Conservation (phyloP, 1,284 basidiomycete genomes). For the Chondrostereum purpureum region DNA sequence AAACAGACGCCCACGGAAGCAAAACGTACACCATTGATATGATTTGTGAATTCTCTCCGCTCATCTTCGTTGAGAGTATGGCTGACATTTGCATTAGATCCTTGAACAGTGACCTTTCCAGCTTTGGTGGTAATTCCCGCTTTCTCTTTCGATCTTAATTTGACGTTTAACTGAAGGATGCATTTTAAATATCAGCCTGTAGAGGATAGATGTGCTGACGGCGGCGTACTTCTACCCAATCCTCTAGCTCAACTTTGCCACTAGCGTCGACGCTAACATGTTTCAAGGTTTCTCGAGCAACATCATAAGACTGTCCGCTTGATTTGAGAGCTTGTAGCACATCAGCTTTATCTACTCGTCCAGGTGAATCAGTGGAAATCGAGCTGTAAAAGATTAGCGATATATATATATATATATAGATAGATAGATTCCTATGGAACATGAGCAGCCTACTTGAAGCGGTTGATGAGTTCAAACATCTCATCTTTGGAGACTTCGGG, state of each 20-base stretch:
- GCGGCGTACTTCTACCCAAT: slow-evolving; percentile 83
- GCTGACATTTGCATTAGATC: slow-evolving; percentile 92
- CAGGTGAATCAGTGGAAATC: slow-evolving; percentile 81
- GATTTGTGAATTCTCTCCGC: slow-evolving; percentile 91
- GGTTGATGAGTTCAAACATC: slow-evolving; percentile 88
- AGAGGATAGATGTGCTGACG: slow-evolving; percentile 21
- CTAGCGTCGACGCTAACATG: slow-evolving; percentile 91
- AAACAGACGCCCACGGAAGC: not conserved
- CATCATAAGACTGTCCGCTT: slow-evolving; percentile 86
- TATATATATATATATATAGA: not conserved
- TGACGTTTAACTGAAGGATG: slow-evolving; percentile 67
- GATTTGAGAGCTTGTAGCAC: slow-evolving; percentile 75
- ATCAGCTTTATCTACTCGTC: slow-evolving; percentile 76
- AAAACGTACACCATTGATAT: slow-evolving; percentile 80
- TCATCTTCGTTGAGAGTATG: slow-evolving; percentile 99
- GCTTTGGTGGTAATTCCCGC: slow-evolving; percentile 65
- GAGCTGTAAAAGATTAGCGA: slow-evolving; percentile 42
- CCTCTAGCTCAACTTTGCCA: slow-evolving; percentile 95
- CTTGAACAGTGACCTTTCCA: slow-evolving; percentile 92
- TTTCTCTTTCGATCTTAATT: slow-evolving; percentile 57
- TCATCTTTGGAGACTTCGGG: slow-evolving; percentile 89
- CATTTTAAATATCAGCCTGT: slow-evolving; percentile 15
- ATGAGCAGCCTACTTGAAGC: slow-evolving; percentile 95
- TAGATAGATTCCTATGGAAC: slow-evolving; percentile 16
- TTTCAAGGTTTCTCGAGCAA: slow-evolving; percentile 88